These are phyloP conservation scores for Phytopythium chamaehyphon DNA, from an alignment of 352 stramenopile genomes.

Conservation along the genomic window DNA sequence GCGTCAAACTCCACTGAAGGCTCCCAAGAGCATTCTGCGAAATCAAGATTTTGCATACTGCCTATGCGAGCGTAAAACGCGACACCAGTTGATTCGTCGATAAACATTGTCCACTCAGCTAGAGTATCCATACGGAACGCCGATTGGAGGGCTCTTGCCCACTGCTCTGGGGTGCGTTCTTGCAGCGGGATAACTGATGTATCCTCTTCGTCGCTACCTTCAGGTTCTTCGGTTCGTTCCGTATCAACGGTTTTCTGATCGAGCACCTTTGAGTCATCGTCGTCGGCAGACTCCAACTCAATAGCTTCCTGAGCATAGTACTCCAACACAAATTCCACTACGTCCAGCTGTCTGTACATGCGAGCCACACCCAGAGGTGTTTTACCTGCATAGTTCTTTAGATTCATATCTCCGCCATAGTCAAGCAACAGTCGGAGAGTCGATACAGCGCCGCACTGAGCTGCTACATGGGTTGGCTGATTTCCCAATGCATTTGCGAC, in stretches of 20 bases:
- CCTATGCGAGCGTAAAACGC: conserved; percentile 35
- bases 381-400: conserved; percentile 80
- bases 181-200: conserved; percentile 6
- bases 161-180: conserved; percentile 33
- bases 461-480: conserved; percentile 71
- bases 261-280: conserved; percentile 5
- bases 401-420: conserved; percentile 80
- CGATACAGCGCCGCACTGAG: conserved; percentile 48
- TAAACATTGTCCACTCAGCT: conserved; percentile 74
- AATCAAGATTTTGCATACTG: conserved; percentile 11
- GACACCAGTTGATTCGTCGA: conserved; percentile 45
- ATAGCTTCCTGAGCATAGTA: conserved; percentile 55
- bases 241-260: neutral
- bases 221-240: conserved; percentile 5
- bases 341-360: conserved; percentile 49
- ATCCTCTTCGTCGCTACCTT: conserved; percentile 11
- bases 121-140: conserved; percentile 54
- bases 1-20: conserved; percentile 69
- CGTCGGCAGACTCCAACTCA: neutral
- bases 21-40: conserved; percentile 37
- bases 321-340: conserved; percentile 59
- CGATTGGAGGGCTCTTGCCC: conserved; percentile 28
- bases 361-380: conserved; percentile 72
- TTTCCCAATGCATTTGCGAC: conserved; percentile 58
- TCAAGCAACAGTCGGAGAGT: conserved; percentile 70